Conservation (phyloP, 768 basidiomycete species). For the Lentinula edodes region DNA sequence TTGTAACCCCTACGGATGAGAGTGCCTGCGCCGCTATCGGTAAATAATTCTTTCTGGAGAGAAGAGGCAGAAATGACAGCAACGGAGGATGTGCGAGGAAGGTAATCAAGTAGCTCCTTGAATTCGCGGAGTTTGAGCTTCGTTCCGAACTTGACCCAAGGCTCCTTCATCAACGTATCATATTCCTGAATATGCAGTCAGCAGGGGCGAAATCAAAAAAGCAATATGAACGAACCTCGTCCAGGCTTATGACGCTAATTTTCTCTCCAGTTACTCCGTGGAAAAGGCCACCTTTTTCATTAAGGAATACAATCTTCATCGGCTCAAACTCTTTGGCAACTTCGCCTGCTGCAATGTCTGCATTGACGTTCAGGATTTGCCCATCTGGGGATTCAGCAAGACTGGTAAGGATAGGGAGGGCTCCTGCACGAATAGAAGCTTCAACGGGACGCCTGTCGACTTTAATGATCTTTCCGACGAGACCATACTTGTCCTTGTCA, state of each 20-base stretch:
- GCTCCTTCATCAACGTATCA: constrained; percentile 92
- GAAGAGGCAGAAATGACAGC: constrained; percentile 92
- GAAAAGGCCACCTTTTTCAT: constrained; percentile 97
- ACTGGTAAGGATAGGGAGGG: constrained; percentile 91
- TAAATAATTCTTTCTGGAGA: constrained; percentile 97
- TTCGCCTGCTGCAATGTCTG: constrained; percentile 97
- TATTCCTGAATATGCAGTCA: constrained; percentile 62
- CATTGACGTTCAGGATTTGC: constrained; percentile 99
- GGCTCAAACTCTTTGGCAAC: constrained; percentile 97
- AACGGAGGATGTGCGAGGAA: constrained; percentile 96
- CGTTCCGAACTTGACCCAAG: constrained; percentile 99
- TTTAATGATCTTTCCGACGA: constrained; percentile 92
- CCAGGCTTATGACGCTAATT: constrained; percentile 92
- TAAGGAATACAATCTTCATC: constrained; percentile 93
- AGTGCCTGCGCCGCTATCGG: constrained; percentile 95
- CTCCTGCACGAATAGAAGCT: constrained; percentile 93
- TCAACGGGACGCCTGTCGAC: constrained; percentile 97
- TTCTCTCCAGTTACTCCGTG: constrained; percentile 98
- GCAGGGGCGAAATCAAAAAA: neutral
- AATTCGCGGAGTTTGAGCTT: constrained; percentile 99
- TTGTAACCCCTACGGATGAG: constrained; percentile 98
- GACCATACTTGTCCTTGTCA: constrained; percentile 89
- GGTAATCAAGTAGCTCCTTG: constrained; percentile 97
- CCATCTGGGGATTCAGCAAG: constrained; percentile 93
- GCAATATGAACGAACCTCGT: constrained; percentile 57